Percentiles rank a stretch among this genome's conserved stretches.
phyloP scores from a whole-genome alignment of 140 eudicot species.

The Anethum foeniculum region DNA sequence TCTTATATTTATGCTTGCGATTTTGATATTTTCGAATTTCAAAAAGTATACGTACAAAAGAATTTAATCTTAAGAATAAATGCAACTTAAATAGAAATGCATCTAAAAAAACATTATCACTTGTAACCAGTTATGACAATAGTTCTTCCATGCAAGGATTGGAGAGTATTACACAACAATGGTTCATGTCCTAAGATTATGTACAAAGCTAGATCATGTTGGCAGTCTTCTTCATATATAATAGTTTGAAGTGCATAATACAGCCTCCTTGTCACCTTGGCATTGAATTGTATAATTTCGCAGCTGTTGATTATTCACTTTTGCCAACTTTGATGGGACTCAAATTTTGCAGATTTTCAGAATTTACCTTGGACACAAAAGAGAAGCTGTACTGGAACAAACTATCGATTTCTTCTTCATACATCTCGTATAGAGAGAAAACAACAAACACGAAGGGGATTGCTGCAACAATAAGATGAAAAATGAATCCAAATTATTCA shows the following conservation, averaged over 20 bases:
- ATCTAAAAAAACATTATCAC: not conserved
- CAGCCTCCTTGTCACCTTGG: not conserved
- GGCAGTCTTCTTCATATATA: not conserved
- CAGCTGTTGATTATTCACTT: constrained; percentile 4
- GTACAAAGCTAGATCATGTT: not conserved
- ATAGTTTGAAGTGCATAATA: not conserved
- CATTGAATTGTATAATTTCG: not conserved
- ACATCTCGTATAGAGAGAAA: not conserved
- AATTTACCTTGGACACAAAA: not conserved
- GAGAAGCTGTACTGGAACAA: not conserved
- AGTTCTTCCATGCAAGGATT: not conserved
- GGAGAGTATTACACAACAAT: not conserved
- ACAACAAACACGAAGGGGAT: not conserved
- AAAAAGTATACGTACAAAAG: not conserved
- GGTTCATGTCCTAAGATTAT: not conserved
- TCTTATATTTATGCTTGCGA: not conserved
- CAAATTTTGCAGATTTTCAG: not conserved
- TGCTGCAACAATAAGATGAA: not conserved
- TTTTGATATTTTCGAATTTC: not conserved
- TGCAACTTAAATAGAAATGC: not conserved
- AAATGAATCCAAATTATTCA: not conserved
- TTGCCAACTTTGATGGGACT: not conserved
- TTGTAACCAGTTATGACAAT: not conserved
- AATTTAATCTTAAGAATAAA: not conserved
- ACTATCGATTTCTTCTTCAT: not conserved